Conservation (phyloP, 805 yeast species). For the Kluyveromyces lactis region DNA sequence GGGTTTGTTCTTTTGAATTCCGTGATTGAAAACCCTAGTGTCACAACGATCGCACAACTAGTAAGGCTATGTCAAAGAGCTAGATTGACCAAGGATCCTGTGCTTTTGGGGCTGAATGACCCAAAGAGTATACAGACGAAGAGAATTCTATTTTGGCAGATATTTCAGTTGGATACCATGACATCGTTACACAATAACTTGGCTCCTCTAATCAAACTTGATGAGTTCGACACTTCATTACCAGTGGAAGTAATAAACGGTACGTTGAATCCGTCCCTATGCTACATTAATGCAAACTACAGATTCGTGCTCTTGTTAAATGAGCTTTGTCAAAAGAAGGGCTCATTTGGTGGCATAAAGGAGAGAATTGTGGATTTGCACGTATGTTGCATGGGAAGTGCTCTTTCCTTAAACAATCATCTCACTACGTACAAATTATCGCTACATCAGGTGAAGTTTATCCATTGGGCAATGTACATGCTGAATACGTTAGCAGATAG, state of each 20-base stretch:
- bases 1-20: conserved; percentile 45
- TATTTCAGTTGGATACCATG: conserved; percentile 49
- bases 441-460: conserved; percentile 30
- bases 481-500: conserved; percentile 48
- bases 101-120: conserved; percentile 40
- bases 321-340: conserved; percentile 43
- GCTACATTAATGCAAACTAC: conserved; percentile 47
- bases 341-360: conserved; percentile 39
- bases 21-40: conserved; percentile 47
- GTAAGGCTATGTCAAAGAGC: conserved; percentile 49
- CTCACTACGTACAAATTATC: conserved; percentile 22
- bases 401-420: conserved; percentile 34
- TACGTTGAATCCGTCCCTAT: conserved; percentile 36
- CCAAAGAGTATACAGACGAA: conserved; percentile 42
- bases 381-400: conserved; percentile 41
- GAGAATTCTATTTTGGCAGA: conserved; percentile 61
- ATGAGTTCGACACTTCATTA: conserved; percentile 49
- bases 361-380: conserved; percentile 42
- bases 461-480: conserved; percentile 40
- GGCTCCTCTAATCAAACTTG: conserved; percentile 44
- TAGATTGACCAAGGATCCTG: conserved; percentile 53
- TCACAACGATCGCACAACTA: conserved; percentile 47
- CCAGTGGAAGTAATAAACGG: conserved; percentile 38
- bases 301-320: conserved; percentile 44
- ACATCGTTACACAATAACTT: conserved; percentile 48